A percentile compares a stretch with the other conserved stretches of the same genome.
phyloP scores from a whole-genome alignment of 495 filamentous ascomycete genomes.

The Aspergillus biplanus region DNA sequence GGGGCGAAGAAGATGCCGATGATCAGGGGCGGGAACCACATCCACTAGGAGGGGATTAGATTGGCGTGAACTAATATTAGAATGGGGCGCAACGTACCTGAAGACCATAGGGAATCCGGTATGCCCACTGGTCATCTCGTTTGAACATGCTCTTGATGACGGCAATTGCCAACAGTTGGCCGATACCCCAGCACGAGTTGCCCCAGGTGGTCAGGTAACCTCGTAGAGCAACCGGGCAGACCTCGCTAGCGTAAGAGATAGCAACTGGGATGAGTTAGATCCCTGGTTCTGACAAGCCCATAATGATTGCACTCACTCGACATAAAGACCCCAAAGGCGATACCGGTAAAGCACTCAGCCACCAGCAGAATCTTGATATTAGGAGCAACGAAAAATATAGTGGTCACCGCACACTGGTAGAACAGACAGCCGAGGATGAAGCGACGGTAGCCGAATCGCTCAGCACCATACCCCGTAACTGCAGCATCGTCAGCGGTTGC shows the following conservation, averaged over 20 bases:
- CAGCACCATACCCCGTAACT: neutral
- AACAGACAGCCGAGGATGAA: neutral
- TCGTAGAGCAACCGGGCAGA: constrained; percentile 73
- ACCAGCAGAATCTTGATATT: neutral
- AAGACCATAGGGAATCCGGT: constrained; percentile 49
- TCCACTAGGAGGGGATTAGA: constrained; percentile 76
- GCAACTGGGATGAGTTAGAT: neutral
- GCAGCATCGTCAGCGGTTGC: neutral
- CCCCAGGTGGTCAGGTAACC: constrained; percentile 78
- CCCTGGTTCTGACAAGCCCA: neutral
- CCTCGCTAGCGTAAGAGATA: constrained; percentile 77
- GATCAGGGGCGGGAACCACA: constrained; percentile 76
- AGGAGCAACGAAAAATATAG: neutral
- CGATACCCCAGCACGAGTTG: constrained; percentile 81
- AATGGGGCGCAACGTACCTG: no score
- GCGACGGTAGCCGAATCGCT: neutral
- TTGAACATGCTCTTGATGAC: constrained; percentile 68
- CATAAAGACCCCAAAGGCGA: neutral
- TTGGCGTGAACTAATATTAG: no score
- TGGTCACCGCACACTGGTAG: neutral
- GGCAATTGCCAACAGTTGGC: constrained; percentile 74
- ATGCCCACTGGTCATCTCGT: constrained; percentile 63
- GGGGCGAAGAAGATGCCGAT: constrained; percentile 71
- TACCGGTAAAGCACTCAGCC: neutral
- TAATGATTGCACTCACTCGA: neutral